A percentile compares a stretch with the other conserved stretches of the same genome.
phyloP scores from a whole-genome alignment of 192 early-diverging fungal genomes.

The Geranomyces michiganensis region DNA sequence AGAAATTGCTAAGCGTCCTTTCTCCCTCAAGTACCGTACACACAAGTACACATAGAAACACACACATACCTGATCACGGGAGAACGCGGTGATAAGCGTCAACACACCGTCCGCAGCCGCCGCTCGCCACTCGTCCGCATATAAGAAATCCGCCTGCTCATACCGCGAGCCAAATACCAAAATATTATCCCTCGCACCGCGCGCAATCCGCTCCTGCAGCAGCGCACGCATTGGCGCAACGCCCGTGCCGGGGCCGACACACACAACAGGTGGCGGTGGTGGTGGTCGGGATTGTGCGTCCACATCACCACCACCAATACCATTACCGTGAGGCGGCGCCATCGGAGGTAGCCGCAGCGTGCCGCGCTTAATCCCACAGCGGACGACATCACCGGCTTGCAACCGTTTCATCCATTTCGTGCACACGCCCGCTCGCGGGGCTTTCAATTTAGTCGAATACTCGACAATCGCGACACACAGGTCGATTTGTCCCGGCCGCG shows the following conservation, averaged over 20 bases:
- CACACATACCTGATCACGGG: conserved; percentile 71
- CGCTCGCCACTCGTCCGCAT: conserved; percentile 65
- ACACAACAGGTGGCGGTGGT: conserved; percentile 46
- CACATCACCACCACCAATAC: too few species aligned
- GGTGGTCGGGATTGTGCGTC: not conserved
- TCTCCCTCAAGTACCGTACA: not conserved
- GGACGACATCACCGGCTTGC: conserved; percentile 41
- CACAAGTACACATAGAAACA: conserved; percentile 4
- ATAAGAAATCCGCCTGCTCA: conserved; percentile 73
- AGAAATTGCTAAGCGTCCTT: too few species aligned
- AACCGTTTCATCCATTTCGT: conserved; percentile 71
- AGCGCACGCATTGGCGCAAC: conserved; percentile 91
- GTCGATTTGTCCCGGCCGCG: conserved; percentile 59
- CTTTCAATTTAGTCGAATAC: conserved; percentile 79
- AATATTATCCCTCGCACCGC: conserved; percentile 58
- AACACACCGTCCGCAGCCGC: conserved; percentile 56
- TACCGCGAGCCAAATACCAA: conserved; percentile 88
- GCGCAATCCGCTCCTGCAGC: conserved; percentile 59
- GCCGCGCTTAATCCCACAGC: conserved; percentile 25
- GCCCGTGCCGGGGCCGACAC: conserved; percentile 87
- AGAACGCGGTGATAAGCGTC: conserved; percentile 77
- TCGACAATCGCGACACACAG: conserved; percentile 84
- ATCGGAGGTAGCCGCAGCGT: conserved; percentile 19
- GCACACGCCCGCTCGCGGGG: conserved; percentile 77
- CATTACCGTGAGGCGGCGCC: too few species aligned